A percentile compares a stretch with the other conserved stretches of the same genome.
Evolutionary conservation across 352 stramenopile genomes (phyloP).

Genomic region (Phytophthora pini): DNA sequence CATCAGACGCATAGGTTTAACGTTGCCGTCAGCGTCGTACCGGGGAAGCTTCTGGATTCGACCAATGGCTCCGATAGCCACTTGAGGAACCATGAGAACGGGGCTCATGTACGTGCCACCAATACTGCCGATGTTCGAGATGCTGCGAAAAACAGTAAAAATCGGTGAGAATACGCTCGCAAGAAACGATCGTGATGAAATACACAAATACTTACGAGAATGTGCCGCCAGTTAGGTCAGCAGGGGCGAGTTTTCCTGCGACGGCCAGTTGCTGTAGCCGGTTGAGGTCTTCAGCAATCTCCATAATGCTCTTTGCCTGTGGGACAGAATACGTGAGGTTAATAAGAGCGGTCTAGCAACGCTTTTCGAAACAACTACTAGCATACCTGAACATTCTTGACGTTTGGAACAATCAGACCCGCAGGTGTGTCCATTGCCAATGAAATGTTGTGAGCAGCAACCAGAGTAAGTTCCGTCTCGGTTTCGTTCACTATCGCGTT

Average conservation of each 20-base stretch:
- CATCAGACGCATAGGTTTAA: conserved; percentile 93
- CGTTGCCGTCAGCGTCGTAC: conserved; percentile 88
- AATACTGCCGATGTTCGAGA: conserved; percentile 96
- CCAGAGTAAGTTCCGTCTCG: conserved; percentile 86
- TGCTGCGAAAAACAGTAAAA: conserved; percentile 35
- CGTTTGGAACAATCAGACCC: conserved; percentile 96
- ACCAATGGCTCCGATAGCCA: conserved; percentile 97
- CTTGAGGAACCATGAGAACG: conserved; percentile 95
- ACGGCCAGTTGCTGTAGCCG: conserved; percentile 88
- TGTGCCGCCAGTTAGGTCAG: conserved; percentile 93
- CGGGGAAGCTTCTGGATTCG: conserved; percentile 96
- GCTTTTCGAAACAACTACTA: background rate
- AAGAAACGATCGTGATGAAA: background rate
- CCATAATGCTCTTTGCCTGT: conserved; percentile 81
- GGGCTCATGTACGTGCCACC: conserved; percentile 98
- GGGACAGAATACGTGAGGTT: conserved; percentile 8
- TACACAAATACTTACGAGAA: conserved; percentile 72
- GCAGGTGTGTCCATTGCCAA: conserved; percentile 97
- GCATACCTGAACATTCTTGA: conserved; percentile 92
- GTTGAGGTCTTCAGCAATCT: conserved; percentile 88
- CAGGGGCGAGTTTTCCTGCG: conserved; percentile 76
- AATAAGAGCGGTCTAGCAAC: no score
- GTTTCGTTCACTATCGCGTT: conserved; percentile 93
- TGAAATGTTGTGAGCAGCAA: conserved; percentile 97
- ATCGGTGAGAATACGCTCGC: conserved; percentile 1